phyloP scores from a whole-genome alignment of 2,329 filamentous ascomycete species.

The Knoxdaviesia proteae region DNA sequence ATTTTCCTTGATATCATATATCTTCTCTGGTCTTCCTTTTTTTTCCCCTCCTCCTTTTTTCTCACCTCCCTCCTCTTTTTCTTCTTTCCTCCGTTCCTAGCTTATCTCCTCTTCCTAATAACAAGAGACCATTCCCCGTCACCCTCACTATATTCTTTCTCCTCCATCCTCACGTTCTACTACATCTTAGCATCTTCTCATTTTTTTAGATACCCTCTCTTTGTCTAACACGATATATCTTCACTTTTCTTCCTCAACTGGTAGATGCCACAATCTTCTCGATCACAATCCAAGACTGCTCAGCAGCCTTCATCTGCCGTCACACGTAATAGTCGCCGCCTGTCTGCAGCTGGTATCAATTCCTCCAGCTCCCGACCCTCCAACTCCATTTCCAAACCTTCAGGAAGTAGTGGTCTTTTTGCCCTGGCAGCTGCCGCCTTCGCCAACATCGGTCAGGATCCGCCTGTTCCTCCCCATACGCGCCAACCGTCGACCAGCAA shows the following conservation, averaged over 20 bases:
- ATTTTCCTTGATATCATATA: not conserved
- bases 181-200: not conserved
- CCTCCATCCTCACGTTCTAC: conserved; percentile 1
- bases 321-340: too few species aligned
- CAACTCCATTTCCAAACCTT: not conserved
- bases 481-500: too few species aligned
- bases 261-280: too few species aligned
- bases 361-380: not conserved
- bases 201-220: too few species aligned
- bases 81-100: not conserved
- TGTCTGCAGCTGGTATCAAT: too few species aligned
- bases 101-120: not conserved
- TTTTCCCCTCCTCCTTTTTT: not conserved
- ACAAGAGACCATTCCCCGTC: not conserved
- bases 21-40: not conserved
- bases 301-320: too few species aligned
- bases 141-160: not conserved
- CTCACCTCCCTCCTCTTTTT: not conserved
- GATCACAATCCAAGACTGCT: too few species aligned
- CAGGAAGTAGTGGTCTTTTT: not conserved
- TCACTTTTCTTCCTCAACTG: too few species aligned
- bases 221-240: too few species aligned
- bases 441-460: not conserved
- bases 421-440: not conserved
- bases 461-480: too few species aligned